Base-by-base conservation (phyloP, 176 grass and related monocot genomes). In the Avena atlantica region DNA sequence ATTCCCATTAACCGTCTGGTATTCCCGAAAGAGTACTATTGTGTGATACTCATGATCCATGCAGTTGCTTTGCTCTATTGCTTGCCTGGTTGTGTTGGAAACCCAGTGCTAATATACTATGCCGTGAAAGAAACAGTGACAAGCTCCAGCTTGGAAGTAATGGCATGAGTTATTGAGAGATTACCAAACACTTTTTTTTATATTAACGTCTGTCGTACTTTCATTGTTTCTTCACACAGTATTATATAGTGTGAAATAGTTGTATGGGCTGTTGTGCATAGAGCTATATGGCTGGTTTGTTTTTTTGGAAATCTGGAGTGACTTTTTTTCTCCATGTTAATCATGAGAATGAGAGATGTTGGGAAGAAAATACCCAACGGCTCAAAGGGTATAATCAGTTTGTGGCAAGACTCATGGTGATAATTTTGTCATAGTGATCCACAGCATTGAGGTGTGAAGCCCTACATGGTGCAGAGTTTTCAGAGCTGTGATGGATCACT, bases 1-100 rank as follows among this genome's bases (percentile, higher is more conserved):
- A 67, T 84, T 90, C 2, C 83, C 75, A 84, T 1, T 27, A 60
- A 61, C 36, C 11, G 37, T 81, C 74, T 87, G 36, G 59, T 87
- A 51, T 87, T 65, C 37, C n/a, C 12, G 13, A 11, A 40, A 79
- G 67, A 87, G 37, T 47, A 20, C 58, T 80, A 67, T 57, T 25
- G 23, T 55, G 55, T 71, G 80, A 68, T 68, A 78, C 51, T 63
- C 81, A 51, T 78, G 73, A 42, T 23, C 49, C 13, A 45, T 72
- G 56, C 68, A 83, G 50, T 83, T 65, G 23, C 25, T 62, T 75
- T 80, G n/a, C 45, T 23, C 24, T 55, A 19, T 11, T 76, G 74
- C 49, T 31, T 76, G 49, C 24, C 57, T 82, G 40, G 2, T 70
- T 70, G 17, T 90, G 44, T 71, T 40, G 13, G 19, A 72, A 19